Percentiles rank a stretch among this genome's conserved stretches.
Conservation (phyloP, 1,284 basidiomycete genomes). For the Ganoderma resinaceum region DNA sequence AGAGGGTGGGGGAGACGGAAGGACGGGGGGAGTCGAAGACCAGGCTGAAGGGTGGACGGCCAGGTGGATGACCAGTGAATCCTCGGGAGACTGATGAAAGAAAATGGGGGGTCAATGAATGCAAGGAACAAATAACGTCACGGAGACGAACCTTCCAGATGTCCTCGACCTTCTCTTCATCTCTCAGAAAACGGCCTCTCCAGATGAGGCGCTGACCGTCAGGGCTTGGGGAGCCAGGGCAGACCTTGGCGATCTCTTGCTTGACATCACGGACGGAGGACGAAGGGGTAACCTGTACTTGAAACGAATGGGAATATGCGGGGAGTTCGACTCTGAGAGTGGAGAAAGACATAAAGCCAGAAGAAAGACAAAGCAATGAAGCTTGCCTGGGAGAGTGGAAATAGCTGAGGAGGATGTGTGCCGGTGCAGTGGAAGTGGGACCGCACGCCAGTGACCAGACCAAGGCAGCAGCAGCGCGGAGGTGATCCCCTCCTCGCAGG, state of each 20-base stretch:
- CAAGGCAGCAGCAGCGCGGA: conserved; percentile 6
- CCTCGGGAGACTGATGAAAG: conserved; percentile 55
- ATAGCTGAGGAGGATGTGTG: conserved; percentile 15
- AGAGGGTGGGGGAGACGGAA: conserved; percentile 10
- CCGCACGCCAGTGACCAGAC: conserved; percentile 12
- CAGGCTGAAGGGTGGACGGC: conserved; percentile 81
- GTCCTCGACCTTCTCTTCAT: conserved; percentile 68
- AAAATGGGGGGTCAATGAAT: conserved; percentile 24
- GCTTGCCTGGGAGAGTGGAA: conserved; percentile 21
- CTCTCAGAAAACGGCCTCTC: conserved; percentile 69
- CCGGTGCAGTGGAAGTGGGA: not conserved
- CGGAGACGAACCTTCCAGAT: conserved; percentile 68
- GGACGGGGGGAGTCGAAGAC: conserved; percentile 55
- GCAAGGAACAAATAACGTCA: not conserved
- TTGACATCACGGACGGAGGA: conserved; percentile 71
- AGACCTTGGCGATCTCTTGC: conserved; percentile 63
- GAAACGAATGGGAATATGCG: conserved; percentile 72
- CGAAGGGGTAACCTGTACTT: conserved; percentile 54
- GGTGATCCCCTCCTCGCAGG: conserved; percentile 13
- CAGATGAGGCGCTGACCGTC: conserved; percentile 79
- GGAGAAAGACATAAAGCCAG: conserved; percentile 47
- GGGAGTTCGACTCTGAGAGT: conserved; percentile 75
- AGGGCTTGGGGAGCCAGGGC: conserved; percentile 68
- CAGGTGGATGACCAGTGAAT: conserved; percentile 70
- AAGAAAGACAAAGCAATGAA: conserved; percentile 21